A percentile compares a stretch with the other conserved stretches of the same genome.
phyloP scores from a whole-genome alignment of 441 rosid species.

The Gossypium gossypioides region DNA sequence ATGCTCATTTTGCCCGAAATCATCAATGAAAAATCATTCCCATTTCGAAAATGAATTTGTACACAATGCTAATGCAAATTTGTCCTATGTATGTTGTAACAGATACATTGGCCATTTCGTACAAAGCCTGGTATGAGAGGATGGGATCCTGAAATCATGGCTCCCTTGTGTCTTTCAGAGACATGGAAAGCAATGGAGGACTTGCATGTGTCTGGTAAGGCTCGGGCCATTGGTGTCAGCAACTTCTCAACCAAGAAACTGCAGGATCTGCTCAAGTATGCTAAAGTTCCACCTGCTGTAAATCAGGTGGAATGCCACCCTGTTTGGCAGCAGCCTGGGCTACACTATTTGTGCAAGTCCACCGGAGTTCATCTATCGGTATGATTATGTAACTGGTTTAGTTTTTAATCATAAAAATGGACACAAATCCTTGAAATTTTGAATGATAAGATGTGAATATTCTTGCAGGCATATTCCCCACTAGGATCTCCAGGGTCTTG shows the following conservation, averaged over 20 bases:
- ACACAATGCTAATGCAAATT: not conserved
- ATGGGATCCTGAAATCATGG: constrained; percentile 35
- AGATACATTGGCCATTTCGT: constrained; percentile 22
- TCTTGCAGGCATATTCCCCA: constrained; percentile 38
- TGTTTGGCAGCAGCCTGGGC: constrained; percentile 46
- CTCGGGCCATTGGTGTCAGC: constrained; percentile 41
- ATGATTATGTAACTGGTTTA: not conserved
- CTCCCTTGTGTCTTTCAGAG: constrained; percentile 33
- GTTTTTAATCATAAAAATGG: not conserved
- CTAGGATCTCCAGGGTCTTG: constrained; percentile 47
- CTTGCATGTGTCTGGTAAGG: constrained; percentile 29
- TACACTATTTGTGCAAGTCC: constrained; percentile 48
- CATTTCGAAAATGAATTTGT: not conserved
- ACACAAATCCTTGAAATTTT: not conserved
- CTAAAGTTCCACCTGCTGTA: constrained; percentile 43
- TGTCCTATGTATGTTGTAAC: not conserved
- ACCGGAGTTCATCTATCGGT: constrained; percentile 46
- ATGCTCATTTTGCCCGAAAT: not conserved
- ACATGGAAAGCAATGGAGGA: constrained; percentile 57
- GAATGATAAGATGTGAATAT: not conserved
- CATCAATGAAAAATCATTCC: not conserved
- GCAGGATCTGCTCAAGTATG: constrained; percentile 29
- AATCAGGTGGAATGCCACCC: constrained; percentile 57
- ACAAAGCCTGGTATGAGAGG: constrained; percentile 20
- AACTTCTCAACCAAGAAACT: constrained; percentile 46